Conservation (phyloP, 2,329 filamentous ascomycete genomes). For the Hymenoscyphus repandus region DNA sequence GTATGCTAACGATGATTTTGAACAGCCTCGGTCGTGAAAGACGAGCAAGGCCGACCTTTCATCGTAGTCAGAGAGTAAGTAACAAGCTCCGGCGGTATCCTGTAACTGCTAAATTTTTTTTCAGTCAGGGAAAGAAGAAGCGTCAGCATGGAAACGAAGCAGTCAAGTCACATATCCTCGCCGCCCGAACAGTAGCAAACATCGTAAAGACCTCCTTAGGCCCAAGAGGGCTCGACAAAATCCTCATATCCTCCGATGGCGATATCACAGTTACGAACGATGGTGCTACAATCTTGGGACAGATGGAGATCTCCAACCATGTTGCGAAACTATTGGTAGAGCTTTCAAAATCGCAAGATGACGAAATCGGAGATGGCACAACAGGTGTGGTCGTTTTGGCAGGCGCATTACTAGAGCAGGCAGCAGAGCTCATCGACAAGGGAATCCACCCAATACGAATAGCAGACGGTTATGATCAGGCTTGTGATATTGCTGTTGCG, state of each 20-base stretch:
- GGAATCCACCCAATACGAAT: conserved; percentile 98
- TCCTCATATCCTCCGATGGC: conserved; percentile 95
- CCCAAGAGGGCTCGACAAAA: conserved; percentile 95
- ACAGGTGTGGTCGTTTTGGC: conserved; percentile 96
- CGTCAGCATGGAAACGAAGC: conserved; percentile 94
- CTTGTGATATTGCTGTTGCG: conserved; percentile 91
- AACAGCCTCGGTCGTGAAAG: conserved; percentile 75
- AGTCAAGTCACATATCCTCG: conserved; percentile 96
- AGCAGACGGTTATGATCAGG: conserved; percentile 95
- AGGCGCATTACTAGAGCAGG: conserved; percentile 91
- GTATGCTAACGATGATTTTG: conserved; percentile 21
- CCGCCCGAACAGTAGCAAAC: conserved; percentile 90
- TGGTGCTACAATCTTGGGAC: conserved; percentile 91
- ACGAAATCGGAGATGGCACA: conserved; percentile 97
- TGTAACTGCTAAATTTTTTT: conserved; percentile 18
- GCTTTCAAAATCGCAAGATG: conserved; percentile 96
- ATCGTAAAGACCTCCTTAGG: conserved; percentile 97
- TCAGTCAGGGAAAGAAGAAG: conserved; percentile 94
- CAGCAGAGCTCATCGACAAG: conserved; percentile 97
- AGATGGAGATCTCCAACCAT: conserved; percentile 99
- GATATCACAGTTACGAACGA: conserved; percentile 99
- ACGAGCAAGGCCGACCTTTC: conserved; percentile 95
- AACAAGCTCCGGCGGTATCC: conserved; percentile 14
- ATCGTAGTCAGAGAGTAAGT: conserved; percentile 96
- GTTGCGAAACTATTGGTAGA: conserved; percentile 96